Base-by-base conservation (phyloP, 2,329 filamentous ascomycete genomes). In the Colletotrichum phormii region DNA sequence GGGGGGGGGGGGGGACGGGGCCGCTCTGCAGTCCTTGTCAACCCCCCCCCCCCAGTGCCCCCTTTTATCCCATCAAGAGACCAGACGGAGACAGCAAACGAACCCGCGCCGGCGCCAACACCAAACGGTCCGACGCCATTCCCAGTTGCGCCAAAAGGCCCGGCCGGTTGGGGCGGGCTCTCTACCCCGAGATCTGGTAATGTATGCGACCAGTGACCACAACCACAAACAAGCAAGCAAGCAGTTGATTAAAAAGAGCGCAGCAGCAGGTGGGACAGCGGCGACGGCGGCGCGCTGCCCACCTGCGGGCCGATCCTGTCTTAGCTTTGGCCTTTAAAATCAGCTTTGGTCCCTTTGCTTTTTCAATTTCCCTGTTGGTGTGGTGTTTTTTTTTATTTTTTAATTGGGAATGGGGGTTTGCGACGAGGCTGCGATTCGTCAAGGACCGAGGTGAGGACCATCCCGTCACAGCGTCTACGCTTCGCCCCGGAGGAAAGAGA, bases 221-320 rank as follows among this genome's bases (percentile, higher is more conserved):
- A 18, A 49, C 37, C 37, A 42, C 37, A 18, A 42, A 15, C 37
- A 42, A 42, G 37, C 37, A 42, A 42, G 37, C 37, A 42, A 42
- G 13, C 15, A n/a, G 18, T n/a, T 49, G 42, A 49, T 49, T 22
- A 49, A 49, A 35, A 22, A 49, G 42, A n/a, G 42, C 42, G 18
- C 42, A 22, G 1, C 15, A 42, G 37, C 37, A 42, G 37, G 37
- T 15, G 37, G 37, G 37, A 42, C 37, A 7, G 37, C 37, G 37
- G 37, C 37, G 37, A 42, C 37, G 18, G 42, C 42, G 31, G 13
- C 11, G 26, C 35, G 26, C 46, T 60, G 58, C 64, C 57, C 64
- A 26, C 65, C 18, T 63, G 65, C 70, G 65, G 70, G 65, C 70
- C 65, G 70, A 72, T 69, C 70, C 70, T 69, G 65, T 60, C 70